These are phyloP conservation scores for Euphorbia lathyris DNA, from an alignment of 345 rosid species.

Conservation along the genomic window DNA sequence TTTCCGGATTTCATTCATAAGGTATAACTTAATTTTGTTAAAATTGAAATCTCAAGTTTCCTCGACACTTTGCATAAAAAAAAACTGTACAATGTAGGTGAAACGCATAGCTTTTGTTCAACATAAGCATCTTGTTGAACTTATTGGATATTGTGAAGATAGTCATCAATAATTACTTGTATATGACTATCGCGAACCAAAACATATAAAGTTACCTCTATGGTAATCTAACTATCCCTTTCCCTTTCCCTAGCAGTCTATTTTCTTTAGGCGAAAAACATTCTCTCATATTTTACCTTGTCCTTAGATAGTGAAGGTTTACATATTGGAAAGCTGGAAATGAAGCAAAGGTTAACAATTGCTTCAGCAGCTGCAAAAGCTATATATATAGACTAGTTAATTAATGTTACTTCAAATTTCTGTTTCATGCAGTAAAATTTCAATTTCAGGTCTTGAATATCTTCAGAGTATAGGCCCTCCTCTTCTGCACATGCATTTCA, in stretches of 20 bases:
- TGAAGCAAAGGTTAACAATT: slow-evolving; percentile 37
- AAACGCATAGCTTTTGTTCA: slow-evolving; percentile 27
- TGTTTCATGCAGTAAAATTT: too few species aligned
- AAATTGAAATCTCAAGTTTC: too few species aligned
- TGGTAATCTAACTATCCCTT: slow-evolving; percentile 24
- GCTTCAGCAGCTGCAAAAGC: slow-evolving; percentile 44
- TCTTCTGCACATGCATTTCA: too few species aligned
- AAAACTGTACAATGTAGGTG: slow-evolving; percentile 28
- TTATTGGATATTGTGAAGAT: slow-evolving; percentile 39
- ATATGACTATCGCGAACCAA: slow-evolving; percentile 37
- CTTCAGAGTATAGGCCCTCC: too few species aligned
- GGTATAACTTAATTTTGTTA: too few species aligned
- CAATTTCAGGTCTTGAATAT: too few species aligned
- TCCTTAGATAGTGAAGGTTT: too few species aligned
- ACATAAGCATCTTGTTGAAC: slow-evolving; percentile 39
- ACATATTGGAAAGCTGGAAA: slow-evolving; percentile 36
- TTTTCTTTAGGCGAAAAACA: too few species aligned
- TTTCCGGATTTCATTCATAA: too few species aligned
- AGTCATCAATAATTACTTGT: slow-evolving; percentile 35
- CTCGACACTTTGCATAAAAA: background rate
- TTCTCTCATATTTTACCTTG: too few species aligned
- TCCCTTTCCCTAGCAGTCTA: background rate
- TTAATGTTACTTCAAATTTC: too few species aligned
- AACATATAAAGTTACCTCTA: slow-evolving; percentile 37
- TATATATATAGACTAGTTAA: slow-evolving; percentile 23